Base-by-base conservation (phyloP, 164 flowering plant genomes). In the Nymphaea thermarum region DNA sequence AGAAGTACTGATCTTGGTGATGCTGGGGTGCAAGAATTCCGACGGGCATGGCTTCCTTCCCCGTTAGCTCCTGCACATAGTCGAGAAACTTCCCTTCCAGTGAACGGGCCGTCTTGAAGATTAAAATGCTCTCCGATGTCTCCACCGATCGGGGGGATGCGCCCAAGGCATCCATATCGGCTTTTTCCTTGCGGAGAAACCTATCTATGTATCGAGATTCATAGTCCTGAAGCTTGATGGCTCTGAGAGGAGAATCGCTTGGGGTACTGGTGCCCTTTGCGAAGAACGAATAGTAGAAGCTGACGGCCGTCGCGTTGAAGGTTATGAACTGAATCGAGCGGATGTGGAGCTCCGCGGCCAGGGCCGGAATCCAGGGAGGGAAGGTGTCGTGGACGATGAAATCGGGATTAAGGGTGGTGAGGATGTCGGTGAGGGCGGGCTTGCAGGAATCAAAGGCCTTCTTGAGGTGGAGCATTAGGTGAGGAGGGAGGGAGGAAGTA, bases 81-180 rank as follows among this genome's bases (percentile, higher is more conserved):
- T 79, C 80, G 1, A 80, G 47, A 42, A 76, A 79, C 45, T 79
- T 75, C 1, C 63, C 76, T 59, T 84, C 85, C 3, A 84, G 65
- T 18, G 77, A 80, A 43, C 71, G 63, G 0, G 44, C 74, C 1
- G 79, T 71, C 68, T 79, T 80, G 42, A 77, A 42, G 68, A 12
- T 12, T 47, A 79, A 36, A 6, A 82, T 43, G 16, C 55, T 5
- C 11, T 43, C 6, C 0, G 65, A 76, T 6, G 57, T 11, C 4
- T 65, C 65, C 4, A 71, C 59, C 70, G 78, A 70, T 12, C 47
- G 43, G 0, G 55, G 2, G 12, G 77, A 3, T 17, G 76, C 51
- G 1, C 70, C 69, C 8, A 4, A 36, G 51, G 67, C 66, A 5
- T 16, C 55, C 4, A 69, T 2, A 6, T 65, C 61, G 6, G 65